Conservation (phyloP, 2,329 filamentous ascomycete species). For the Hymenoscyphus repandus region DNA sequence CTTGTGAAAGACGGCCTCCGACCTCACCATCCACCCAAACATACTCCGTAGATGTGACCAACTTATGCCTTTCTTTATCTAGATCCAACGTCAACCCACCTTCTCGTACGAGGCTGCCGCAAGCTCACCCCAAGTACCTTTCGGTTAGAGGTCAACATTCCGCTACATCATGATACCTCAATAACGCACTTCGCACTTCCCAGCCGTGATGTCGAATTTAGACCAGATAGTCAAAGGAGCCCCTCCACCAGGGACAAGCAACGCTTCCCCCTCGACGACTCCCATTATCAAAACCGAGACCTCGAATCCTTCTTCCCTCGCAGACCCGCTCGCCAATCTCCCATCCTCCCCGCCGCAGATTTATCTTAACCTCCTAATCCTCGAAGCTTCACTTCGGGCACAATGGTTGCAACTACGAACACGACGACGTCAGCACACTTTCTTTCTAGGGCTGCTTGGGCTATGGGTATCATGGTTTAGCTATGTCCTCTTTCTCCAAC, state of each 20-base stretch:
- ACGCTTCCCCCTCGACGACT: conserved; percentile 32
- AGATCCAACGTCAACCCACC: too few relatives aligned
- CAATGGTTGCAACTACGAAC: conserved; percentile 90
- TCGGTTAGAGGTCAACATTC: neutral
- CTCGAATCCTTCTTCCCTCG: conserved; percentile 29
- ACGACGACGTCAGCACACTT: conserved; percentile 84
- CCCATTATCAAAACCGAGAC: conserved; percentile 32
- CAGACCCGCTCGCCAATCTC: conserved; percentile 31
- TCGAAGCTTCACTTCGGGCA: conserved; percentile 87
- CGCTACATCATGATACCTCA: conserved; percentile 14
- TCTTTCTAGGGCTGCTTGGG: conserved; percentile 76
- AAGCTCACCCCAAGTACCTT: neutral
- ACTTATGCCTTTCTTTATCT: too few relatives aligned
- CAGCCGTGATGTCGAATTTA: conserved; percentile 28
- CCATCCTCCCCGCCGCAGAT: conserved; percentile 48
- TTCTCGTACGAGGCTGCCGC: too few relatives aligned
- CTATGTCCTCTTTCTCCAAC: conserved; percentile 89
- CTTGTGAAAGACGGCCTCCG: too few relatives aligned
- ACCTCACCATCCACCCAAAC: too few relatives aligned
- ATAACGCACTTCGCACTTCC: conserved; percentile 8
- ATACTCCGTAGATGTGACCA: too few relatives aligned
- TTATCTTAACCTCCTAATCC: conserved; percentile 94
- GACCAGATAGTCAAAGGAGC: conserved; percentile 93
- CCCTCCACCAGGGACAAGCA: conserved; percentile 53
- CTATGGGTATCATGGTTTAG: conserved; percentile 80